Evolutionary conservation across 495 filamentous ascomycete species (phyloP), one percentile per base, ranked within the genome.

Genomic region (Darksidea phi): DNA sequence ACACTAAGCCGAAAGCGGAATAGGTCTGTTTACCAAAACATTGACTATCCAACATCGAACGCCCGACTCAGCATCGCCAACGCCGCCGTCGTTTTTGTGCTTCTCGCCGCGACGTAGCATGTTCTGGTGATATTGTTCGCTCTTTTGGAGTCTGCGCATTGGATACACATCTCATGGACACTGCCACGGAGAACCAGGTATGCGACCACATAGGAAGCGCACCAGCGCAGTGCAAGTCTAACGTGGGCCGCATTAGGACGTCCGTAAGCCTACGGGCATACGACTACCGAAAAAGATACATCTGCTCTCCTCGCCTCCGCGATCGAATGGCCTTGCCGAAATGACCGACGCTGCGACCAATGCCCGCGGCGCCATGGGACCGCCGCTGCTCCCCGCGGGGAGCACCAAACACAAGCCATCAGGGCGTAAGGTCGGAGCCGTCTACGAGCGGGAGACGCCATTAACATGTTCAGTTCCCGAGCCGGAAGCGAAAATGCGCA

Each of bases 401-500:
- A 55, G 23, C 26, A 48, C 55, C 38, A 64, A 66, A 37, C 63
- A 61, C 57, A 66, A 66, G 45, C 56, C 56, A 1, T 41, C 48
- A 20, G 50, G 43, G 41, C 46, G 63, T 62, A 62, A 43, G 48
- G 15, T 12, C 23, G 10, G 15, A 12, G 3, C 21, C 18, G 13
- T 20, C 0, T n/a, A 56, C n/a, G 7, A 15, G 12, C 0, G 25
- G 15, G 15, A 17, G n/a, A 38, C 11, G 1, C 17, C 15, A 17
- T 54, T 63, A 49, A 63, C 55, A 5, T 18, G n/a, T 20, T 11
- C 13, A 70, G 68, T 67, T 20, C 67, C 66, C 7, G 68, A 71
- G 38, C 57, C 66, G 32, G 41, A 42, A 12, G 21, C 68, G 17
- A 74, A 75, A 50, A 55, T 67, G 32, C 57, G 68, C 5, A 61